Conservation (phyloP, 257 asterid genomes). For the Solanum raphanifolium region DNA sequence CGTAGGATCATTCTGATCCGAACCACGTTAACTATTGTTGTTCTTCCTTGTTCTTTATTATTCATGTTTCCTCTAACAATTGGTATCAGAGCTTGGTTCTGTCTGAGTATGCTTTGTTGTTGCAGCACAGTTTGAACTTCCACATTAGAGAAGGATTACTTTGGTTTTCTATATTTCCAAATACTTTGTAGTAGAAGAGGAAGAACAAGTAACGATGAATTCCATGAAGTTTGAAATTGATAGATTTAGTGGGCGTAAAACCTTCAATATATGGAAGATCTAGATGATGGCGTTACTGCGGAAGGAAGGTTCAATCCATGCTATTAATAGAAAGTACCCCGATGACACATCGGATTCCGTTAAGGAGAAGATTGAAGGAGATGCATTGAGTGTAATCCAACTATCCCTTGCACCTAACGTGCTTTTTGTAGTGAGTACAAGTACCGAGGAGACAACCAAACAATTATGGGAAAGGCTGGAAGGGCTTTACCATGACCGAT, state of each 20-base stretch:
- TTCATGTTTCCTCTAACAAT: not conserved
- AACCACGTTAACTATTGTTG: not conserved
- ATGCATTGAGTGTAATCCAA: not conserved
- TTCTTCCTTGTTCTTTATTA: not conserved
- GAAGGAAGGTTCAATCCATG: not conserved
- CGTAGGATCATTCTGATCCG: not conserved
- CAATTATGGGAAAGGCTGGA: not conserved
- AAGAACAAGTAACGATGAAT: not conserved
- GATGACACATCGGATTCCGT: not conserved
- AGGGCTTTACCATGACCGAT: not conserved
- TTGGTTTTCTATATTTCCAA: not conserved
- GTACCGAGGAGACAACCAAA: not conserved
- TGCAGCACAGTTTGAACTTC: not conserved
- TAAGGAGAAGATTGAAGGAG: not conserved
- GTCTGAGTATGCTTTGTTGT: not conserved
- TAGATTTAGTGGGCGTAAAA: not conserved
- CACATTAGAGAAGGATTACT: not conserved
- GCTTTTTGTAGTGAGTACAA: not conserved
- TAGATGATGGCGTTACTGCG: not conserved
- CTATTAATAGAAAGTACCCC: not conserved
- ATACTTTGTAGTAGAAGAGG: not conserved
- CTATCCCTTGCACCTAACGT: not conserved
- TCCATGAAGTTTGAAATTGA: not conserved
- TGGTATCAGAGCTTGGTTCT: not conserved
- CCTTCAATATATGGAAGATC: not conserved